Evolutionary conservation across 441 rosid species (phyloP), one percentile per base, ranked within the genome.

Genomic region (Adansonia madagascariensis): DNA sequence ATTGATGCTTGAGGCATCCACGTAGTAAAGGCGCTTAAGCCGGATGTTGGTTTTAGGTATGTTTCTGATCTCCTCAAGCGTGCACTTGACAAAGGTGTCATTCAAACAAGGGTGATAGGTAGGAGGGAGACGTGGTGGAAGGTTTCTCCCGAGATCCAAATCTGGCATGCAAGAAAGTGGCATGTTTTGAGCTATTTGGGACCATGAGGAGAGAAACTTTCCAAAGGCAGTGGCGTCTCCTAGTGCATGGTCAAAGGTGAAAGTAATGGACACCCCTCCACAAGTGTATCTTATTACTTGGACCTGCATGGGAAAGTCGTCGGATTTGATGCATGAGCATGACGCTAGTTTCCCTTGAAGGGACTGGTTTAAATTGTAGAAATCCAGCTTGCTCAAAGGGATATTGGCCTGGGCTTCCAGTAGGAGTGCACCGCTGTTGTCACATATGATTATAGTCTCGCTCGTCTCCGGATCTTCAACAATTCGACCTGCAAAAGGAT

Each of bases 231-330:
- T 85, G 7, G 97, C 97, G 22, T 94, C 97, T 0, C 98, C 97
- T 5, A 94, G 90, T 60, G 94, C 95, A 74, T 94, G 97, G 80
- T 92, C 95, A 27, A 92, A 94, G 66, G 93, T 88, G 85, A 91
- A 89, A 8, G 97, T 85, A 56, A 91, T 11, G 0, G 94, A 91
- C 76, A 89, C 72, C 74, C 95, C 89, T 70, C 98, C 93, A 6
- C 97, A 92, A 24, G 80, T 63, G 77, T 81, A 92, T 47, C 52
- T 49, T 11, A 92, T 92, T 2, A 81, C 89, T 82, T 92, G 97
- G 68, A 89, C 82, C 82, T 91, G 91, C 49, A 87, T 55, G 10
- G 91, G 87, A 62, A 89, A 63, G 77, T 87, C 85, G 1, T 78
- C 74, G 55, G 85, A 79, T 79, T 77, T 71, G 50, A 85, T 65